phyloP scores from a whole-genome alignment of 768 basidiomycete species.

The Lentinula raphanica region DNA sequence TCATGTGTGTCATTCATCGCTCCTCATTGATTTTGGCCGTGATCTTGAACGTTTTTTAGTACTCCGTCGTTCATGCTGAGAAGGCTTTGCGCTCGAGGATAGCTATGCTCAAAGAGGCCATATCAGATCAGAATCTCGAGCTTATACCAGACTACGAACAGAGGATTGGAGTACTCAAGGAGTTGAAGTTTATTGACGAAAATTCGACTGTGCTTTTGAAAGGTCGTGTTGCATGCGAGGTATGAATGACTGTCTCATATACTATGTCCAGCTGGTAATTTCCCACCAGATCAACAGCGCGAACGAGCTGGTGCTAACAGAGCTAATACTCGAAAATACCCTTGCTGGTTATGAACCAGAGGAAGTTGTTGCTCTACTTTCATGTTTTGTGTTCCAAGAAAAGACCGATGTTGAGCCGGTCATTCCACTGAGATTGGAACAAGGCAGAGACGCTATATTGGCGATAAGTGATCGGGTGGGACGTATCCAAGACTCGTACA shows the following conservation, averaged over 20 bases:
- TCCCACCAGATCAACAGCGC: conserved; percentile 88
- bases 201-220: conserved; percentile 94
- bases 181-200: conserved; percentile 90
- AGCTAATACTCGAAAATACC: conserved; percentile 94
- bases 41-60: conserved; percentile 41
- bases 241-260: conserved; percentile 24
- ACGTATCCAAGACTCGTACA: conserved; percentile 72
- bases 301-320: conserved; percentile 94
- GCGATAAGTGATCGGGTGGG: conserved; percentile 76
- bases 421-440: conserved; percentile 72
- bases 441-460: conserved; percentile 74
- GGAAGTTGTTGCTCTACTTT: conserved; percentile 93
- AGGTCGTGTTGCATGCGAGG: conserved; percentile 97
- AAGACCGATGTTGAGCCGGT: conserved; percentile 88
- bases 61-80: conserved; percentile 66
- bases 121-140: conserved; percentile 96
- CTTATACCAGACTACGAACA: conserved; percentile 97
- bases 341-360: conserved; percentile 87
- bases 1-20: conserved; percentile 52
- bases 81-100: conserved; percentile 73
- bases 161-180: conserved; percentile 83
- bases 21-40: neutral
- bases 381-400: conserved; percentile 97
- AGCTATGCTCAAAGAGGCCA: conserved; percentile 69
- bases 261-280: neutral